Evolutionary conservation across 345 rosid genomes (phyloP).

Genomic region (Sonneratia alba): DNA sequence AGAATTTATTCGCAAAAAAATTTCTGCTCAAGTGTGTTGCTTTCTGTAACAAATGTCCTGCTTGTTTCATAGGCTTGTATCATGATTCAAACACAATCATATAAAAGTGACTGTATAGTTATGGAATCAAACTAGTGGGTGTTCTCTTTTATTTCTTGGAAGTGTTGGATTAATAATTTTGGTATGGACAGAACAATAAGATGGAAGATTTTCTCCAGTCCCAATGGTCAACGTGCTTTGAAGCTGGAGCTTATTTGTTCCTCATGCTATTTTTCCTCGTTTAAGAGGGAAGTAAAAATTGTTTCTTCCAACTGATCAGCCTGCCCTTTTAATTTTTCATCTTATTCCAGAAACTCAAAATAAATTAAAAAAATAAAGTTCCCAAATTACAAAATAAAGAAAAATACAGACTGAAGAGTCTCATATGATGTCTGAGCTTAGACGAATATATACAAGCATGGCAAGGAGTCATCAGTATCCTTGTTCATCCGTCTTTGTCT

Average conservation of each 20-base stretch:
- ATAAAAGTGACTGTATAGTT: neutral
- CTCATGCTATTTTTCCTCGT: no score
- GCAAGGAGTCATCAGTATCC: neutral
- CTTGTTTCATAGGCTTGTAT: neutral
- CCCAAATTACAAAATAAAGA: neutral
- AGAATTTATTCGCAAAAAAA: neutral
- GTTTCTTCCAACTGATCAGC: no score
- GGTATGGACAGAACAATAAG: no score
- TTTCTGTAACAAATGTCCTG: neutral
- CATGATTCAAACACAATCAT: neutral
- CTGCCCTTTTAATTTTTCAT: no score
- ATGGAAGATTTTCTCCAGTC: no score
- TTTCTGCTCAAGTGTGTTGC: neutral
- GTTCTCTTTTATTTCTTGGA: neutral
- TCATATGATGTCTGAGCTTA: neutral
- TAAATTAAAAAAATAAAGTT: neutral
- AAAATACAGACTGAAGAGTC: neutral
- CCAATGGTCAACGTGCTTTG: no score
- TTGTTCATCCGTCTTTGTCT: constrained; percentile 1
- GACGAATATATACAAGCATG: neutral
- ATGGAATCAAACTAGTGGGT: neutral
- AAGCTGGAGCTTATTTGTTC: no score
- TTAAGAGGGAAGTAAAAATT: no score
- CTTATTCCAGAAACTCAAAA: neutral
- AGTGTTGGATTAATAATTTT: no score